phyloP scores from a whole-genome alignment of 1,284 basidiomycete genomes.

The Sanghuangporus weigelae region DNA sequence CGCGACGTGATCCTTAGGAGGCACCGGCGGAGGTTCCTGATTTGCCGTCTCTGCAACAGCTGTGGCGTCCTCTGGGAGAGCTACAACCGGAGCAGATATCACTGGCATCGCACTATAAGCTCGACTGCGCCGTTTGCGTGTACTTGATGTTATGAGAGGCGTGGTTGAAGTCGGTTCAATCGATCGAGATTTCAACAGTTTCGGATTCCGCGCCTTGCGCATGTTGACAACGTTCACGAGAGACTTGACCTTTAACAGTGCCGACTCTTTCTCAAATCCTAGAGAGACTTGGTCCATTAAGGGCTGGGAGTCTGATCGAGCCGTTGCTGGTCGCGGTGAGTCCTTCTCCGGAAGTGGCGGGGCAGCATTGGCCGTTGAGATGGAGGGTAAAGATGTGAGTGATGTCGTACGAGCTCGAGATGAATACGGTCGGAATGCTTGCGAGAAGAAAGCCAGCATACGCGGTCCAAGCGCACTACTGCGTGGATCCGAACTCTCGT shows the following conservation, averaged over 20 bases:
- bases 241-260: not conserved
- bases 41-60: not conserved
- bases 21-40: not conserved
- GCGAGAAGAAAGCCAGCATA: constrained; percentile 8
- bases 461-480: constrained; percentile 12
- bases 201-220: constrained; percentile 4
- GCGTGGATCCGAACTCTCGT: constrained; percentile 22
- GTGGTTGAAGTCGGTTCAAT: constrained; percentile 6
- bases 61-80: not conserved
- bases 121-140: constrained; percentile 1
- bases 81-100: constrained; percentile 8
- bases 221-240: not conserved
- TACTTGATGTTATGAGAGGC: not conserved
- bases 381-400: not conserved
- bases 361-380: not conserved
- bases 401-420: constrained; percentile 9
- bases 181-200: constrained; percentile 10
- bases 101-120: constrained; percentile 1
- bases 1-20: not conserved
- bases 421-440: constrained; percentile 10
- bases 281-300: not conserved
- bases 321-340: not conserved
- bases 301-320: constrained; percentile 2
- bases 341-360: not conserved
- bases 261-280: not conserved